These are phyloP conservation scores for Penicillium sp. DNA, from an alignment of 2,329 filamentous ascomycete species.

Conservation along the genomic window DNA sequence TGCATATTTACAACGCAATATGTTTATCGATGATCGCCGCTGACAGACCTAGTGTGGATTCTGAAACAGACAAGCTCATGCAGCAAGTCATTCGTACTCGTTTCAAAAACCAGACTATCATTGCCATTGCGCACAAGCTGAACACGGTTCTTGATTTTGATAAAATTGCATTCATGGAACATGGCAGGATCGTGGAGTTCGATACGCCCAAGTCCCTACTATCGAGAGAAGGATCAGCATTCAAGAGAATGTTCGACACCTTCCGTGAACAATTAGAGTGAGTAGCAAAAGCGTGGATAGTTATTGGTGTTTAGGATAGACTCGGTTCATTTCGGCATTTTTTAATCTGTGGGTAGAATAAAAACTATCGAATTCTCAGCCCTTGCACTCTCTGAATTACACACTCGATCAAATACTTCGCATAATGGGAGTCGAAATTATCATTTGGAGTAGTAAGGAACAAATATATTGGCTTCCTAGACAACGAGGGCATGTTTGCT, in stretches of 20 bases:
- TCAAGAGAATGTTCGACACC: neutral
- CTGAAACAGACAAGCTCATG: conserved; percentile 55
- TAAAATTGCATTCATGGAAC: conserved; percentile 16
- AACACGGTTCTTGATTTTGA: conserved; percentile 18
- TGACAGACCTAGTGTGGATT: conserved; percentile 46
- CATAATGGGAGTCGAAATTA: too few species aligned
- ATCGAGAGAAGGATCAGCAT: neutral
- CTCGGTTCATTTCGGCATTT: too few species aligned
- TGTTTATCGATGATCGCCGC: neutral
- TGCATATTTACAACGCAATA: neutral
- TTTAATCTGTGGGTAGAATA: too few species aligned
- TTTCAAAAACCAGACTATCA: conserved; percentile 58
- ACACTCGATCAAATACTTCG: too few species aligned
- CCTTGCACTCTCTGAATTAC: too few species aligned
- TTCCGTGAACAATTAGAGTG: neutral
- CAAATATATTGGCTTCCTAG: too few species aligned
- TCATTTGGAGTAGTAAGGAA: too few species aligned
- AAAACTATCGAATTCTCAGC: too few species aligned
- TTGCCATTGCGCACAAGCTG: conserved; percentile 54
- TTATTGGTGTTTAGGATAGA: too few species aligned
- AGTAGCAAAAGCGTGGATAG: neutral
- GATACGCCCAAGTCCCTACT: conserved; percentile 15
- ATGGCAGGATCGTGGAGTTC: conserved; percentile 21
- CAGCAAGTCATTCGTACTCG: conserved; percentile 53
- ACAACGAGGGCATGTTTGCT: too few species aligned